phyloP scores from a whole-genome alignment of 2,329 filamentous ascomycete genomes.

The Cladosporium sp. region DNA sequence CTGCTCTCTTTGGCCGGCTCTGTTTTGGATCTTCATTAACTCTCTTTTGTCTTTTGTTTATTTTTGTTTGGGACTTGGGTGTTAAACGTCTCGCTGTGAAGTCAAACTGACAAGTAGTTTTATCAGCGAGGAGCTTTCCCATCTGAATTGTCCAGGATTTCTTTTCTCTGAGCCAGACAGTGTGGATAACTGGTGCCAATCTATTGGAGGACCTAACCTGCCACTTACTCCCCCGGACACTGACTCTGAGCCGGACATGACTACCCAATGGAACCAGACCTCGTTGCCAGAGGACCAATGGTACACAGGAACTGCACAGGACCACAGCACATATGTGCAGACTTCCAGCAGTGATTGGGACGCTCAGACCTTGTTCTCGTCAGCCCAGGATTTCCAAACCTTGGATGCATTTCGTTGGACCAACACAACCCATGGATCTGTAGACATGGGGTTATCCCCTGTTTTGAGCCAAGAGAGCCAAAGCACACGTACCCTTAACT shows the following conservation, averaged over 20 bases:
- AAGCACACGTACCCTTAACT: conserved; percentile 27
- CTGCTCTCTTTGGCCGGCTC: too few species aligned
- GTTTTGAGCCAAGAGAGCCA: conserved; percentile 33
- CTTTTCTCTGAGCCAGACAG: conserved; percentile 28
- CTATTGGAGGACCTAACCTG: conserved; percentile 21
- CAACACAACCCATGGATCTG: conserved; percentile 22
- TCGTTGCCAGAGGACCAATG: conserved; percentile 25
- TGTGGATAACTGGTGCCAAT: conserved; percentile 29
- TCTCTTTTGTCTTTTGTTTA: background rate
- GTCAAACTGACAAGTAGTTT: conserved; percentile 24
- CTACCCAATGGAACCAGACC: conserved; percentile 23
- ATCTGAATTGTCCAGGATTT: conserved; percentile 23
- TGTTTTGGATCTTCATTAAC: background rate
- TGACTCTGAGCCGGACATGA: conserved; percentile 27
- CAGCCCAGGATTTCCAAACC: conserved; percentile 8
- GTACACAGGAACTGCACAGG: conserved; percentile 22
- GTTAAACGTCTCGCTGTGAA: conserved; percentile 7
- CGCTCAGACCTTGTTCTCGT: conserved; percentile 12
- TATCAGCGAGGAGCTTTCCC: conserved; percentile 26
- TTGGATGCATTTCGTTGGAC: conserved; percentile 12
- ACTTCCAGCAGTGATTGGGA: conserved; percentile 21
- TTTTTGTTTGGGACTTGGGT: conserved; percentile 6
- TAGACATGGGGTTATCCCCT: conserved; percentile 32
- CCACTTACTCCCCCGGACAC: conserved; percentile 27
- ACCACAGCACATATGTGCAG: conserved; percentile 22